phyloP scores from a whole-genome alignment of 2,329 filamentous ascomycete species.

The Domatiomyces catenatus region DNA sequence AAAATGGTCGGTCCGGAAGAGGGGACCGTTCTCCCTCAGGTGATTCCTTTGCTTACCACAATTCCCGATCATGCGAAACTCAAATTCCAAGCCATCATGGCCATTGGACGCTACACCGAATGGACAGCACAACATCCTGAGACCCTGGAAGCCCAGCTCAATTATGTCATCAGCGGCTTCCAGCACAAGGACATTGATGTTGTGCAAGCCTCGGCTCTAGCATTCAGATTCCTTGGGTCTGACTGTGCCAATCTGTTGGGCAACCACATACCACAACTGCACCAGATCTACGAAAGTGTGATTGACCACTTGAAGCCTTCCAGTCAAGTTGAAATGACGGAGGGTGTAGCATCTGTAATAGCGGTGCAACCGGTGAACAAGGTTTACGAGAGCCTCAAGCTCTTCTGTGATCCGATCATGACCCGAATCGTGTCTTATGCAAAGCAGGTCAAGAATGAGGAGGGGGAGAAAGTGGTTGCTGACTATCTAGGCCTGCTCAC shows the following conservation, averaged over 20 bases:
- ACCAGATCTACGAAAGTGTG: slow-evolving; percentile 81
- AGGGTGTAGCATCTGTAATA: slow-evolving; percentile 84
- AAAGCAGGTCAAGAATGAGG: slow-evolving; percentile 66
- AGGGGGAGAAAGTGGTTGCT: slow-evolving; percentile 71
- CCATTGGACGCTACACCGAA: slow-evolving; percentile 87
- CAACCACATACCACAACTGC: slow-evolving; percentile 68
- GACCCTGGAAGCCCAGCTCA: slow-evolving; percentile 80
- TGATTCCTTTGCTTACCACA: slow-evolving; percentile 85
- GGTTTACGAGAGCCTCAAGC: slow-evolving; percentile 70
- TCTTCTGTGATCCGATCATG: slow-evolving; percentile 85
- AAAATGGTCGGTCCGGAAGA: slow-evolving; percentile 90
- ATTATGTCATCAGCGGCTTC: slow-evolving; percentile 90
- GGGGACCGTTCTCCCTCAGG: slow-evolving; percentile 67
- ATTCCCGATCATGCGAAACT: slow-evolving; percentile 94
- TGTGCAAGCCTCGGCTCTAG: slow-evolving; percentile 74
- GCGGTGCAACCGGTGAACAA: slow-evolving; percentile 68
- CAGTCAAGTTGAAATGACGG: slow-evolving; percentile 91
- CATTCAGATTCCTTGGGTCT: slow-evolving; percentile 92
- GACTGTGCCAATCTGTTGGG: slow-evolving; percentile 82
- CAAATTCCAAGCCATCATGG: slow-evolving; percentile 97
- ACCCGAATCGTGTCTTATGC: slow-evolving; percentile 73
- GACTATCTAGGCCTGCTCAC: slow-evolving; percentile 87
- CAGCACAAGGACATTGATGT: slow-evolving; percentile 79
- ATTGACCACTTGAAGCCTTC: slow-evolving; percentile 68
- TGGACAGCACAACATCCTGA: slow-evolving; percentile 93